Evolutionary conservation across 129 eudicot genomes (phyloP).

Genomic region (Flaveria ramosissima): DNA sequence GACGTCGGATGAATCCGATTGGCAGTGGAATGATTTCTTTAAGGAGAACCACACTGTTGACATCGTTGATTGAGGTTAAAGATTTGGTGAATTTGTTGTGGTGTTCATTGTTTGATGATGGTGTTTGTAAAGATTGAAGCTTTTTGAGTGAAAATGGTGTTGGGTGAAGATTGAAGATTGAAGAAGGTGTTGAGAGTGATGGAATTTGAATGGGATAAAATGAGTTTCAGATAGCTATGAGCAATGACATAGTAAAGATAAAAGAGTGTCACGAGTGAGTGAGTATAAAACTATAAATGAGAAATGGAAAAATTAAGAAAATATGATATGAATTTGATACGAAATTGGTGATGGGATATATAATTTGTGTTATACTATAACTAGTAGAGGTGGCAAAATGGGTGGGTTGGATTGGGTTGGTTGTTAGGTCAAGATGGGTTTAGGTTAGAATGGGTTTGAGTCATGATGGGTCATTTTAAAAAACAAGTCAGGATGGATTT

Average conservation of each 20-base stretch:
- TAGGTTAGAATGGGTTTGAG: too few relatives aligned
- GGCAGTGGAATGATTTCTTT: constrained; percentile 79
- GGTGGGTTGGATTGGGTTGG: too few relatives aligned
- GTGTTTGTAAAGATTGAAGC: constrained; percentile 14
- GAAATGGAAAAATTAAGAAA: too few relatives aligned
- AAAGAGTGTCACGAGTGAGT: constrained; percentile 30
- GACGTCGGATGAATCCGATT: constrained; percentile 81
- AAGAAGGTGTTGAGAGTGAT: constrained; percentile 11
- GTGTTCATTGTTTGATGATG: constrained; percentile 17
- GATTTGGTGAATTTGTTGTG: background rate
- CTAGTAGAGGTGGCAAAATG: too few relatives aligned
- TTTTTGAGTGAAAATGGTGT: background rate
- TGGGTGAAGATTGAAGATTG: background rate
- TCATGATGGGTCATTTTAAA: too few relatives aligned
- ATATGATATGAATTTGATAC: too few relatives aligned
- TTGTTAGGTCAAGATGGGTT: too few relatives aligned
- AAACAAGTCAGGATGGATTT: too few relatives aligned
- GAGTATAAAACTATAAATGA: too few relatives aligned
- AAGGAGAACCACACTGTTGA: constrained; percentile 86
- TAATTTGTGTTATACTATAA: too few relatives aligned
- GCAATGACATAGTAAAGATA: constrained; percentile 27
- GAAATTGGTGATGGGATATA: too few relatives aligned
- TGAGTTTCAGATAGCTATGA: background rate
- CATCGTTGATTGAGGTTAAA: constrained; percentile 26
- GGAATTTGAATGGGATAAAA: constrained; percentile 17